Evolutionary conservation across 2,329 filamentous ascomycete genomes (phyloP).

Genomic region (Microcyclosporella mali): DNA sequence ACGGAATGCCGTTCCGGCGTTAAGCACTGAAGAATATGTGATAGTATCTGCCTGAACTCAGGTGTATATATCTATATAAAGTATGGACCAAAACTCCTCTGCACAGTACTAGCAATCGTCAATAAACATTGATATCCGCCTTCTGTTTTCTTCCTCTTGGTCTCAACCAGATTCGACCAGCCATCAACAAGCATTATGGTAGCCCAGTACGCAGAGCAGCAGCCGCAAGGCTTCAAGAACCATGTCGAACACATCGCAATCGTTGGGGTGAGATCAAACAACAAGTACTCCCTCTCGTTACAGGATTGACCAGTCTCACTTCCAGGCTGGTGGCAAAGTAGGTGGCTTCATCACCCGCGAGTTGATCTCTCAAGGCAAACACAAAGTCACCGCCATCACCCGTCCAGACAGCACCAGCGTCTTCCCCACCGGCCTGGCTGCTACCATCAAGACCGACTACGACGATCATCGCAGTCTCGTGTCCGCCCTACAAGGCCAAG

Average conservation of each 20-base stretch:
- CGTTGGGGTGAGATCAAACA: conserved; percentile 25
- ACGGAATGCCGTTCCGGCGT: no score
- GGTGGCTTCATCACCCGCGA: conserved; percentile 30
- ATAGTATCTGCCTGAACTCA: no score
- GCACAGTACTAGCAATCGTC: no score
- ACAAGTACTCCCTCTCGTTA: not conserved
- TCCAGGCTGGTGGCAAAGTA: conserved; percentile 21
- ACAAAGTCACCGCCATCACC: conserved; percentile 36
- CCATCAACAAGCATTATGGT: conserved; percentile 2
- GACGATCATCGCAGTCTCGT: conserved; percentile 20
- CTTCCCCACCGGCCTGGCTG: conserved; percentile 17
- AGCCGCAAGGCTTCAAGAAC: conserved; percentile 10
- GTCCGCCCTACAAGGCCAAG: conserved; percentile 27
- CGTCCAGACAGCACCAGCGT: conserved; percentile 38
- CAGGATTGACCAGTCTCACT: conserved; percentile 1
- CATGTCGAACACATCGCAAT: conserved; percentile 34
- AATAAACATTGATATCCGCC: no score
- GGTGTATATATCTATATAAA: no score
- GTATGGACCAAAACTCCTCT: no score
- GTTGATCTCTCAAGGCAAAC: conserved; percentile 28
- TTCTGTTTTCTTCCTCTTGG: no score
- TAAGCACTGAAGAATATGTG: no score
- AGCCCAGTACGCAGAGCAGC: not conserved
- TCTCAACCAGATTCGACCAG: not conserved
- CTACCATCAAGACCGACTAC: conserved; percentile 24